Percentiles rank a stretch among this genome's conserved stretches.
phyloP scores from a whole-genome alignment of 2,329 filamentous ascomycete species.

The Ceratocystis destructans region DNA sequence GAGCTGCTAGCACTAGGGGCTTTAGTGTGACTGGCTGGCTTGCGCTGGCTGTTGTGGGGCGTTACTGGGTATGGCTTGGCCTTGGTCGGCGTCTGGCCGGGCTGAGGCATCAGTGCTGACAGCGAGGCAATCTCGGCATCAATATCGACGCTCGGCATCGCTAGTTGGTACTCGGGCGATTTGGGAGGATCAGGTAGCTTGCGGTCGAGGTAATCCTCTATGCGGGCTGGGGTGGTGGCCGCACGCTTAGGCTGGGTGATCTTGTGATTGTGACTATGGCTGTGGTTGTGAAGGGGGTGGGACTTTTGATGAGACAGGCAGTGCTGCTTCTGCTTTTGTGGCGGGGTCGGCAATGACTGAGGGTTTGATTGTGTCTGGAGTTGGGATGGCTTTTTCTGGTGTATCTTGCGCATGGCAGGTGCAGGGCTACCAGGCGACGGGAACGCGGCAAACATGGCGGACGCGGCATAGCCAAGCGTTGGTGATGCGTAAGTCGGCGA shows the following conservation, averaged over 20 bases:
- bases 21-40: neutral
- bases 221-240: conserved; percentile 2
- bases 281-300: neutral
- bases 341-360: neutral
- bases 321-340: neutral
- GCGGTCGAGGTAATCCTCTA: conserved; percentile 9
- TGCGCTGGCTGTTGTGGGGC: neutral
- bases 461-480: conserved; percentile 6
- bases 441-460: conserved; percentile 3
- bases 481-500: conserved; percentile 4
- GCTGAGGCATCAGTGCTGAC: neutral
- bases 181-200: conserved; percentile 12
- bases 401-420: neutral
- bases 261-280: neutral
- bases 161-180: conserved; percentile 9
- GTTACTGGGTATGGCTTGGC: neutral
- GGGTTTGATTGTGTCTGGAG: neutral
- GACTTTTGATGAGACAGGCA: neutral
- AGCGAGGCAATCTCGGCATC: conserved; percentile 10
- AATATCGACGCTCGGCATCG: conserved; percentile 4
- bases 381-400: neutral
- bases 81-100: neutral
- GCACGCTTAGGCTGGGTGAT: neutral
- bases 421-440: conserved; percentile 3
- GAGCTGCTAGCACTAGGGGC: neutral